Evolutionary conservation across 345 rosid species (phyloP), one percentile per base, ranked within the genome.

Genomic region (Microcos paniculata): DNA sequence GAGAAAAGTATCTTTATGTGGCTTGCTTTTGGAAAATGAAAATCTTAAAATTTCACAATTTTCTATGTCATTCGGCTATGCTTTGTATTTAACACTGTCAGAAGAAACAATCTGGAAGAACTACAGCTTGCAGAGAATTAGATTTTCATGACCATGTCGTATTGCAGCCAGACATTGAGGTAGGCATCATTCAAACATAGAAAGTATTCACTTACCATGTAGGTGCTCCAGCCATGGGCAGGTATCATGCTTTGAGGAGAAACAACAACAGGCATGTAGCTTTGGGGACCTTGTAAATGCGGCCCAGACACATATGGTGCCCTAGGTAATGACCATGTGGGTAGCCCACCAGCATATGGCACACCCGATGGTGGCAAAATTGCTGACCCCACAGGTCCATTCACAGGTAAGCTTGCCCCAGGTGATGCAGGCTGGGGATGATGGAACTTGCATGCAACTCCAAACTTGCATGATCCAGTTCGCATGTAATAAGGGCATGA

Each of bases 371-470:
- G 80, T 68, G 91, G 85, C 67, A 82, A 77, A 72, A 71, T 71
- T 8, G 87, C 73, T 61, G 93, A 80, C 35, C 86, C 84, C 19
- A 71, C 26, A 28, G 87, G 71, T 77, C 84, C 89, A 76, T 78
- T 77, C 30, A 80, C 74, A 72, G 88, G 71, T 11, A 76, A 70
- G 69, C 83, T 68, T 43, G 79, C 31, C 73, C 84, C 88, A 15
- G 62, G 19, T 53, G 87, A 51, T 64, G 87, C 84, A 76, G 93
- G 95, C 77, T 88, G 93, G 56, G 97, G 97, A 79, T 92, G 97
- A 80, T 92, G 89, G 81, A 92, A 92, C 83, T 89, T 92, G 88
- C 97, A 92, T 8, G 97, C 89, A 64, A 83, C 89, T 74, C 93
- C 93, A 66, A 88, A 92, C 80, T 88, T 88, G 81, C 97, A 92